Evolutionary conservation across 495 filamentous ascomycete species (phyloP), one percentile per base, ranked within the genome.

Genomic region (Hypoxylon crocopeplum): DNA sequence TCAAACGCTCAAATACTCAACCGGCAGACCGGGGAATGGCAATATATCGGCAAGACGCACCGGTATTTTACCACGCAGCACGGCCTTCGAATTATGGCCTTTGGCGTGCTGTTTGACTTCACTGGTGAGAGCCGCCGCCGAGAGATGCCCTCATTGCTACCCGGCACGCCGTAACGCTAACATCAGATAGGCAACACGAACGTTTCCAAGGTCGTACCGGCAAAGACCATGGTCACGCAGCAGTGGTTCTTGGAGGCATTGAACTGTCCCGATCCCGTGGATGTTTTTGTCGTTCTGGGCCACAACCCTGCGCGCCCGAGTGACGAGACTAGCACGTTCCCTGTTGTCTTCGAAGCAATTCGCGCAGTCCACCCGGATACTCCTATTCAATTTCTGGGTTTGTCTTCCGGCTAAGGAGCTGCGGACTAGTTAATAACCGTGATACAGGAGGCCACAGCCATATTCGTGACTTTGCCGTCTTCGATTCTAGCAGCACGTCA

Each of bases 41-140:
- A 89, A 36, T 87, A 90, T 24, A 76, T 96, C 20, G 87, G 87
- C 24, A 83, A 80, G 29, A 79, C 90, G 7, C 90, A 79, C 69
- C 84, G 83, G 67, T 91, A 90, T 66, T 91, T 93, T 63, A 87
- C 78, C 13, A 93, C 90, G 2, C 79, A 86, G 61, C 84, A 89
- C 17, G 86, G 86, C 11, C 84, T 91, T 53, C 82, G 87, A 11
- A 84, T 94, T 61, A 79, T 87, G 62, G 86, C 90, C 1, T 91
- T 94, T 70, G 90, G 90, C 29, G 91, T 94, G 52, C 76, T 94
- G 12, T 94, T 90, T 62, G 84, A 94, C 70, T 94, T 94, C 61
- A 87, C 77, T 7, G 85, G 82, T 45, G 88, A 89, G 61, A 3
- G 24, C 3, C 3, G 24, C 3, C 24, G 3, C 24, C 4, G 4